Conservation (phyloP, 805 yeast species). For the Metschnikowia amazonensis region DNA sequence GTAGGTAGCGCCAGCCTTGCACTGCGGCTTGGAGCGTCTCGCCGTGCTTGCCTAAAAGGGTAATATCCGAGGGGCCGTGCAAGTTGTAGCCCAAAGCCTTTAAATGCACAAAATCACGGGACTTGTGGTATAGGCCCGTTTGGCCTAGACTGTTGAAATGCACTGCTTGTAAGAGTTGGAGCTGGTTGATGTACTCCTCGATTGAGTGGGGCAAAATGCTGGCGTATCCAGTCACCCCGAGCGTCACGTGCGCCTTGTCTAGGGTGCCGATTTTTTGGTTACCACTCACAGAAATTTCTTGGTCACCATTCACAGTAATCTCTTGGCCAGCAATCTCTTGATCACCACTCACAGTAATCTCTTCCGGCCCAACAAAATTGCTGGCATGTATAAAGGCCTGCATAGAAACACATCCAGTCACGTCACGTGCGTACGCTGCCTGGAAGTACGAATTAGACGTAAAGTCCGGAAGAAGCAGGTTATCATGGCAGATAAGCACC, state of each 20-base stretch:
- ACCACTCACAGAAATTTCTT: too few species aligned
- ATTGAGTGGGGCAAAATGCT: conserved; percentile 21
- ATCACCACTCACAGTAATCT: conserved; percentile 19
- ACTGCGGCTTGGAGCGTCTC: conserved; percentile 17
- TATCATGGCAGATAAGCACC: conserved; percentile 33
- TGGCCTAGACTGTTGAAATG: conserved; percentile 17
- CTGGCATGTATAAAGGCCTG: conserved; percentile 33
- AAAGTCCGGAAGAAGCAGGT: conserved; percentile 33
- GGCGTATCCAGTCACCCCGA: conserved; percentile 31
- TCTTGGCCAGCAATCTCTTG: too few species aligned
- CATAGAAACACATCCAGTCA: conserved; percentile 31
- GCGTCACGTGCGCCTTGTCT: conserved; percentile 16
- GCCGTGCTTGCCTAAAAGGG: conserved; percentile 16
- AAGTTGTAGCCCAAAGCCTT: conserved; percentile 33
- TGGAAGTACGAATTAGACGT: conserved; percentile 35
- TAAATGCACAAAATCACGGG: conserved; percentile 23
- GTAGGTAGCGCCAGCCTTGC: conserved; percentile 16
- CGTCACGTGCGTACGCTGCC: conserved; percentile 35
- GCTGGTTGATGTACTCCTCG: conserved; percentile 33
- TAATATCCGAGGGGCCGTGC: conserved; percentile 27
- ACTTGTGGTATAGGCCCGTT: conserved; percentile 9
- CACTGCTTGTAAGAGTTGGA: conserved; percentile 33
- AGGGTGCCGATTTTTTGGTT: too few species aligned
- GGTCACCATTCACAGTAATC: too few species aligned
- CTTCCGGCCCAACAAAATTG: conserved; percentile 24